phyloP scores from a whole-genome alignment of 768 basidiomycete species.

The Ramaria rubella region DNA sequence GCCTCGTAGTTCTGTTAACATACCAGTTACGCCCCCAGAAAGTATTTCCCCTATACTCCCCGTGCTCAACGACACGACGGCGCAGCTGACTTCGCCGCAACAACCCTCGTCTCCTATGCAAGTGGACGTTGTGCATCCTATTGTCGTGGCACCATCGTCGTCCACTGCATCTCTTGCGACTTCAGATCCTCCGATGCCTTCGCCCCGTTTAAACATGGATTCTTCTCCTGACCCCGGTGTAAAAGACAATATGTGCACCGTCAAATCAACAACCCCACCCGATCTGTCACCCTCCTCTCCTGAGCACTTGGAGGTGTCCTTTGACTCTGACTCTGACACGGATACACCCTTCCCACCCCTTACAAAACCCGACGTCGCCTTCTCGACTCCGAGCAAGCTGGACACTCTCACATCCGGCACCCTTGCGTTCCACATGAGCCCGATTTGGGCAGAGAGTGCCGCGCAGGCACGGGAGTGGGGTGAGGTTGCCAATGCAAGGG shows the following conservation, averaged over 20 bases:
- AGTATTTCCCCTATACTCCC: not conserved
- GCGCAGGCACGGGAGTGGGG: not conserved
- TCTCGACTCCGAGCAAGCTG: not conserved
- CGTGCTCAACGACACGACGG: not conserved
- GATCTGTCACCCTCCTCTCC: not conserved
- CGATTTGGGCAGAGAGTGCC: slow-evolving; percentile 1
- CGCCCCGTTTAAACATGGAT: not conserved
- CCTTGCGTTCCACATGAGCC: not conserved
- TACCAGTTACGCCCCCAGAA: not conserved
- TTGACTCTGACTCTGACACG: not conserved
- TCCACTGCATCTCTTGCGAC: not conserved
- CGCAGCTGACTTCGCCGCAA: not conserved
- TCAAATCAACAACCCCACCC: too few species aligned
- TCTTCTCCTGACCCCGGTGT: too few species aligned
- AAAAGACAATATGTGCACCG: too few species aligned
- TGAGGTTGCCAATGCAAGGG: not conserved
- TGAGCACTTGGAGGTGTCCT: not conserved
- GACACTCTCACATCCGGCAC: not conserved
- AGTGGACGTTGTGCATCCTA: too few species aligned
- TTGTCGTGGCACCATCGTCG: not conserved
- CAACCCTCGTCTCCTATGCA: not conserved
- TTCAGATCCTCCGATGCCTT: not conserved
- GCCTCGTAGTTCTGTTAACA: not conserved
- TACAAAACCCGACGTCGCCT: too few species aligned
- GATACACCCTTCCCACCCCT: not conserved